Evolutionary conservation across 306 rosid genomes (phyloP).

Genomic region (Mimosa bimucronata): DNA sequence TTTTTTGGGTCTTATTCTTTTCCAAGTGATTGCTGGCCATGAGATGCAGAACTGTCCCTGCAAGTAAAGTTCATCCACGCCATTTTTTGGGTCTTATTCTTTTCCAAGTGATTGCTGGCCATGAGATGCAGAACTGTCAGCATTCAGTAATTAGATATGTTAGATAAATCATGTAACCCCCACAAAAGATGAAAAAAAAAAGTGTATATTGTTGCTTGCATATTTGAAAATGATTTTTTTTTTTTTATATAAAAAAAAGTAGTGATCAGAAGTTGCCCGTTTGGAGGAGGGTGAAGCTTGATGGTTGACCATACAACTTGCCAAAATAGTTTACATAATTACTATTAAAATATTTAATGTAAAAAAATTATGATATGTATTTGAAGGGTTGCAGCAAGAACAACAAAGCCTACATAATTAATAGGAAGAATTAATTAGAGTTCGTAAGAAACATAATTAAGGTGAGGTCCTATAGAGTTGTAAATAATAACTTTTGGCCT

Average conservation of each 20-base stretch:
- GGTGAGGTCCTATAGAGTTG: too few relatives aligned
- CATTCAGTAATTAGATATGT: constrained; percentile 41
- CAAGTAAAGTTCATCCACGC: constrained; percentile 14
- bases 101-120: constrained; percentile 35
- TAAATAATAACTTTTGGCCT: too few relatives aligned
- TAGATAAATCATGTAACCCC: constrained; percentile 41
- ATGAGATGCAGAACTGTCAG: constrained; percentile 22
- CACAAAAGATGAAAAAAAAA: constrained; percentile 35
- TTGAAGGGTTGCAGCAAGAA: too few relatives aligned
- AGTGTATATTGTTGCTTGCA: constrained; percentile 46
- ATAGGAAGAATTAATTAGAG: too few relatives aligned
- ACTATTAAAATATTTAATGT: not conserved
- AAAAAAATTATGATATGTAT: not conserved
- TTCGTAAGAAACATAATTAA: too few relatives aligned
- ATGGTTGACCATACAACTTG: not conserved
- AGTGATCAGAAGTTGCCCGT: not conserved
- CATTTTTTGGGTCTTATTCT: not conserved
- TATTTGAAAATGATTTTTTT: constrained; percentile 17
- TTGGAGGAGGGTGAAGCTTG: not conserved
- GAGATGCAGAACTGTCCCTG: constrained; percentile 15
- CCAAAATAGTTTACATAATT: not conserved
- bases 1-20: constrained; percentile 1
- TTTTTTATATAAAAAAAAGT: not conserved
- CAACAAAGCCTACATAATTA: too few relatives aligned
- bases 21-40: constrained; percentile 34